These are phyloP conservation scores for Lentinula guzmanii DNA, from an alignment of 768 basidiomycete genomes.

Conservation along the genomic window DNA sequence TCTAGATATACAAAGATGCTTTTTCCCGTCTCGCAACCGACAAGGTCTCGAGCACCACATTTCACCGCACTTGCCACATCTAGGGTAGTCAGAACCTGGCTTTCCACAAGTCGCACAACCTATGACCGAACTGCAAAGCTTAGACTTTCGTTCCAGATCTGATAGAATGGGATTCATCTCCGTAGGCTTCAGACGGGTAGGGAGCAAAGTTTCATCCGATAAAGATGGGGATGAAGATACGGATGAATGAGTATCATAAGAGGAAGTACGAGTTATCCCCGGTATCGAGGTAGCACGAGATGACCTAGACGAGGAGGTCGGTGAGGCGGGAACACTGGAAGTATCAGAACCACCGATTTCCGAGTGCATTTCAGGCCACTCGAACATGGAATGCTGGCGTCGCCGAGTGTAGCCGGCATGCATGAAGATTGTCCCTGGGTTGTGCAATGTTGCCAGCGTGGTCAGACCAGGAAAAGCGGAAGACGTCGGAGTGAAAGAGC, in stretches of 20 bases:
- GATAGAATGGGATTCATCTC: constrained; percentile 43
- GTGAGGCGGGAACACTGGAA: constrained; percentile 8
- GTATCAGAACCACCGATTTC: background rate
- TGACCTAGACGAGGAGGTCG: constrained; percentile 6
- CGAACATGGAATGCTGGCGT: constrained; percentile 9
- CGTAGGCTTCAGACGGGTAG: constrained; percentile 7
- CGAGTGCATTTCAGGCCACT: background rate
- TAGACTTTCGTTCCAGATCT: constrained; percentile 46
- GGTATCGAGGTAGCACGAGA: constrained; percentile 17
- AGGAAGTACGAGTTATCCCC: constrained; percentile 38
- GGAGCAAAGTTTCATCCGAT: constrained; percentile 4
- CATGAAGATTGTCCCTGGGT: constrained; percentile 11
- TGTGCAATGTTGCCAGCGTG: constrained; percentile 12
- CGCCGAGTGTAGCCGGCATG: constrained; percentile 16
- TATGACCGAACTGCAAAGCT: constrained; percentile 31
- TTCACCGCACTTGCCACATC: constrained; percentile 52
- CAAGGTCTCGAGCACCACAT: constrained; percentile 65
- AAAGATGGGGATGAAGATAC: constrained; percentile 16
- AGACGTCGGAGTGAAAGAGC: constrained; percentile 33
- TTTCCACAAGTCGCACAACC: constrained; percentile 50
- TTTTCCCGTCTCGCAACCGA: constrained; percentile 44
- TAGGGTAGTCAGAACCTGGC: constrained; percentile 49
- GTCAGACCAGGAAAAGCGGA: constrained; percentile 25
- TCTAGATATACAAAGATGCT: constrained; percentile 35
- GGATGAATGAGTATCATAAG: constrained; percentile 17